phyloP scores from a whole-genome alignment of 2,329 filamentous ascomycete genomes.

The Venturia oleaginea region DNA sequence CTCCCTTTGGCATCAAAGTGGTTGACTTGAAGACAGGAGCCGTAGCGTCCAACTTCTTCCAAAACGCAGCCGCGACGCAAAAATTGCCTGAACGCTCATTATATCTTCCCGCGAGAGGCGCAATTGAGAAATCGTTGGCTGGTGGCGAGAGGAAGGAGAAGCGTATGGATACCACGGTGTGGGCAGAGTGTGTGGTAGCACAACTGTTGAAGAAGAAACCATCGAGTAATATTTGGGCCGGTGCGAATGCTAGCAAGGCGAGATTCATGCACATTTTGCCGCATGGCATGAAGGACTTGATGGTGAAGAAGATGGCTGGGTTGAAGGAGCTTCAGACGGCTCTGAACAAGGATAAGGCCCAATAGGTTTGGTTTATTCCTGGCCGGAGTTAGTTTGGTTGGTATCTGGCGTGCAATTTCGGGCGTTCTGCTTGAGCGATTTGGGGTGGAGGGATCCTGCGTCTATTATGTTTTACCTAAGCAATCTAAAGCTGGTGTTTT shows the following conservation, averaged over 20 bases:
- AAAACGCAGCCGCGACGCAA: slow-evolving; percentile 1
- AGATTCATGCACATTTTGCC: slow-evolving; percentile 32
- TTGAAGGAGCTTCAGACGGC: slow-evolving; percentile 12
- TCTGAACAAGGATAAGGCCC: slow-evolving; percentile 20
- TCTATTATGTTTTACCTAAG: background rate
- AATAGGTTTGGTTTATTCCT: background rate
- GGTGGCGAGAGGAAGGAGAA: slow-evolving; percentile 1
- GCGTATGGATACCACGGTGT: slow-evolving; percentile 11
- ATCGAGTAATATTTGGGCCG: background rate
- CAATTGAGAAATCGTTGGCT: slow-evolving; percentile 9
- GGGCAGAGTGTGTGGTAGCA: slow-evolving; percentile 13
- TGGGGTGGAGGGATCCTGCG: background rate
- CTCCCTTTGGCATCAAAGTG: slow-evolving; percentile 21
- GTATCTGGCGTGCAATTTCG: background rate
- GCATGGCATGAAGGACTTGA: slow-evolving; percentile 21
- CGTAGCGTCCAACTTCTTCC: slow-evolving; percentile 14
- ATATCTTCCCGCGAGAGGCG: slow-evolving; percentile 12
- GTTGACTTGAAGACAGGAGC: slow-evolving; percentile 19
- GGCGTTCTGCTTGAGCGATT: background rate
- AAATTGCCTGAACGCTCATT: slow-evolving; percentile 9
- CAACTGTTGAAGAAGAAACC: slow-evolving; percentile 13
- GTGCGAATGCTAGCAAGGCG: background rate
- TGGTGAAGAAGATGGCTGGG: background rate
- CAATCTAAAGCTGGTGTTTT: background rate
- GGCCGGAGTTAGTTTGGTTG: background rate